These are phyloP conservation scores for Talaromyces sp. DNA, from an alignment of 2,329 filamentous ascomycete genomes.

Conservation along the genomic window DNA sequence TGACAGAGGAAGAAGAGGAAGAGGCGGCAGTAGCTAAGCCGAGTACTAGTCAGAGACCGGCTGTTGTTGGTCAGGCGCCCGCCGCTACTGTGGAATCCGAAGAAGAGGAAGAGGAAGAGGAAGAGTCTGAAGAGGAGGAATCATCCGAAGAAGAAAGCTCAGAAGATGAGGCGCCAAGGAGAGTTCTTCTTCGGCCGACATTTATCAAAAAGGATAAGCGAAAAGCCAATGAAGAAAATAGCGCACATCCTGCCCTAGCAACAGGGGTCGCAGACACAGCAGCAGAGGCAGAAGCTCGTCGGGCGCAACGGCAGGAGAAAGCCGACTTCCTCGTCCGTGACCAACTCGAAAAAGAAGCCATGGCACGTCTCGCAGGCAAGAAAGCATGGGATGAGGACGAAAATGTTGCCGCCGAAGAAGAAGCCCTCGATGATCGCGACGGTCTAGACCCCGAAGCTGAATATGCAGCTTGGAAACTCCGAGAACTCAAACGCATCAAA, in stretches of 20 bases:
- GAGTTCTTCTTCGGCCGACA: constrained; percentile 61
- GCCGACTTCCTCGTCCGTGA: constrained; percentile 81
- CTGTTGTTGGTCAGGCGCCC: constrained; percentile 29
- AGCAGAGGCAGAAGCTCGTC: constrained; percentile 41
- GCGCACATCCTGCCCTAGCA: constrained; percentile 22
- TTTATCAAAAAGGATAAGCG: constrained; percentile 65
- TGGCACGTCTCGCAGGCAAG: constrained; percentile 69
- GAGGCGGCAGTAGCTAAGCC: constrained; percentile 26
- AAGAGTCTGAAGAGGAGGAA: constrained; percentile 37
- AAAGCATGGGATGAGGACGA: constrained; percentile 79
- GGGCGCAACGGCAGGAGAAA: constrained; percentile 62
- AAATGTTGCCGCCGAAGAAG: constrained; percentile 60
- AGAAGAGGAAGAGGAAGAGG: constrained; percentile 53
- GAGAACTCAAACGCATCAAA: constrained; percentile 85
- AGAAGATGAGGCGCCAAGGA: constrained; percentile 56
- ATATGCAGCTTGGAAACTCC: constrained; percentile 86
- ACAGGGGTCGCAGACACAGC: constrained; percentile 30
- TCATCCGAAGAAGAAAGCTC: constrained; percentile 57
- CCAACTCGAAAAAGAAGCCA: constrained; percentile 77
- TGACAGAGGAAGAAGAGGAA: constrained; percentile 53
- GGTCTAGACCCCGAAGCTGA: constrained; percentile 83
- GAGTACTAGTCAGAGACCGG: constrained; percentile 19
- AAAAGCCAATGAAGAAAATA: constrained; percentile 35
- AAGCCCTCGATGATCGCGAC: constrained; percentile 85
- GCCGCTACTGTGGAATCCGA: constrained; percentile 42